These are phyloP conservation scores for Pugionium dolabratum DNA, from an alignment of 345 rosid genomes.

Conservation along the genomic window DNA sequence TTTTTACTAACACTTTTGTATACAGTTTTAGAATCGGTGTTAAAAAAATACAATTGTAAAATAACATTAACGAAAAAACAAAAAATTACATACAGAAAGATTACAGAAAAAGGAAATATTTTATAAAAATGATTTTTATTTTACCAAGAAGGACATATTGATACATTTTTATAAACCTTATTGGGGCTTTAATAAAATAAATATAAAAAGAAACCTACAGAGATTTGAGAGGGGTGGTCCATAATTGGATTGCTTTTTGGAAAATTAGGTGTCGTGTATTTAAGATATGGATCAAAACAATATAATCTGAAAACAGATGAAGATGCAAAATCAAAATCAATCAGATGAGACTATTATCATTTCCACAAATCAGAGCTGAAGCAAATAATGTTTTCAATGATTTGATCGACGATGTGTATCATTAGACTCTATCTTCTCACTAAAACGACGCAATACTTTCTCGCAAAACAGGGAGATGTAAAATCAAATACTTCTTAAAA, in stretches of 20 bases:
- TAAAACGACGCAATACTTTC: slow-evolving; percentile 12
- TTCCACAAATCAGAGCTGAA: slow-evolving; percentile 19
- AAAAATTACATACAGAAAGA: no score
- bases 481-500: background rate
- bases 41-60: no score
- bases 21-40: no score
- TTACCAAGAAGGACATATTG: background rate
- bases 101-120: no score
- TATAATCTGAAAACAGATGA: slow-evolving; percentile 18
- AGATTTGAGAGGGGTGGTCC: slow-evolving; percentile 10
- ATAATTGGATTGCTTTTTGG: background rate
- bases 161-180: background rate
- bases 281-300: background rate
- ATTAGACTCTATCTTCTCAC: slow-evolving; percentile 10
- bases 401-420: slow-evolving; percentile 14
- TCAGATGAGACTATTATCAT: slow-evolving; percentile 26
- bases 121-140: no score
- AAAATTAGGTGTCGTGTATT: background rate
- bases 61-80: no score
- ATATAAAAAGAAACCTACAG: slow-evolving; percentile 1
- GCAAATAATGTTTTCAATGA: slow-evolving; percentile 14
- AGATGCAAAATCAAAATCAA: slow-evolving; percentile 21
- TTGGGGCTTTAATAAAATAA: background rate
- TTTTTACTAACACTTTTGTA: no score
- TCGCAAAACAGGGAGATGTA: background rate